A percentile compares a stretch with the other conserved stretches of the same genome.
phyloP scores from a whole-genome alignment of 306 rosid species.

The Ammopiptanthus mongolicus region DNA sequence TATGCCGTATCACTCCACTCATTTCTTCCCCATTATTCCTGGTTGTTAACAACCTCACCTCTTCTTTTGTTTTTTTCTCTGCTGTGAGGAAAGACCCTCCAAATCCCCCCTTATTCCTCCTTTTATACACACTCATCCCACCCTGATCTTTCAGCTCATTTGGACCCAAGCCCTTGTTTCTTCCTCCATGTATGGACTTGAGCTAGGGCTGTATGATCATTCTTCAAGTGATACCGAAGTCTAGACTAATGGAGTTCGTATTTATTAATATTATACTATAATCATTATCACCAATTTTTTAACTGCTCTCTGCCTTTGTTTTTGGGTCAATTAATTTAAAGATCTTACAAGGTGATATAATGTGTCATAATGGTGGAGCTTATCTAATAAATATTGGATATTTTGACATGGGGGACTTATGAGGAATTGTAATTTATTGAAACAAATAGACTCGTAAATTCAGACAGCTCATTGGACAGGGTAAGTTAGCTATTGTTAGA shows the following conservation, averaged over 20 bases:
- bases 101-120: not conserved
- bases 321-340: not conserved
- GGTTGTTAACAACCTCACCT: not conserved
- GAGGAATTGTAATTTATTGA: not conserved
- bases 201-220: not conserved
- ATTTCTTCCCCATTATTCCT: not conserved
- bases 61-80: not conserved
- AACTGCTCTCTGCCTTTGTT: not conserved
- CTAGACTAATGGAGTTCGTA: not conserved
- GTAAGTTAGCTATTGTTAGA: not conserved
- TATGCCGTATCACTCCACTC: not conserved
- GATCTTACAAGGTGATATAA: not conserved
- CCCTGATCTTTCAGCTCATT: not conserved
- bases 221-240: not conserved
- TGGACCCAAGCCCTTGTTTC: constrained; percentile 2
- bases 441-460: not conserved
- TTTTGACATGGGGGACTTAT: not conserved
- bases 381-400: not conserved
- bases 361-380: not conserved
- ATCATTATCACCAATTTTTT: not conserved
- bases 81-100: not conserved
- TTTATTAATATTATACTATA: not conserved
- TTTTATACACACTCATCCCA: not conserved
- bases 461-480: not conserved
- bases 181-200: constrained; percentile 4